Base-by-base conservation (phyloP, 2,329 filamentous ascomycete genomes). In the Penicillium sp. region DNA sequence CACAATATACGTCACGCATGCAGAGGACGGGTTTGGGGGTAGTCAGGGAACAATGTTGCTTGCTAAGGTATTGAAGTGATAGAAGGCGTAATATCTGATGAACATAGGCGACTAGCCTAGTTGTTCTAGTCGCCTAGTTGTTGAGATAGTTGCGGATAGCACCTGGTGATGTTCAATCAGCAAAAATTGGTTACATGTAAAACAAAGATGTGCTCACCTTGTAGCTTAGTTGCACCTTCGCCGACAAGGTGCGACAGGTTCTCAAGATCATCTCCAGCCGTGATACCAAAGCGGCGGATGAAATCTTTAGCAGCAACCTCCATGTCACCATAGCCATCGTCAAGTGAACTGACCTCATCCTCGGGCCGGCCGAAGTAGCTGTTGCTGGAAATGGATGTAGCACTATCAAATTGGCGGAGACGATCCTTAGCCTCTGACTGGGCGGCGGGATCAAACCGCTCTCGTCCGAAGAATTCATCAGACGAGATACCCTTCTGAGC, bases 391-490 rank as follows among this genome's bases (percentile, higher is more conserved):
- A 99, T 99, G 63, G 92, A 80, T 1, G 87, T 88, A 11, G 94
- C 92, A 43, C 94, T 92, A 76, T 97, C 93, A 70, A 99, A 99
- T 45, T 92, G 90, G 78, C 91, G 88, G 52, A 99, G 83, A 39
- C 94, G 86, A 24, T 82, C 81, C 79, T 96, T 96, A 66, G 94
- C 93, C 78, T 97, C 93, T 50, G 86, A 81, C 71, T 94, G 89
- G 9, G 88, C 85, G 53, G 81, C 82, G 37, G 92, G 86, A 72
- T 99, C 92, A 75, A 87, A 97, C 53, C 84, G 79, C 51, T 92
- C 90, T 73, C 94, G 93, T 68, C 93, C 92, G 72, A 99, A 99
- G 82, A 96, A 99, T 73, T 99, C 94, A 73, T 99, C 94, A 0
- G 92, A 97, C 0, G 92, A 97, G 65, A 99, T 99, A 66, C 90